These are phyloP conservation scores for Ceratobasidium sp. DNA, from an alignment of 1,284 basidiomycete species.

Conservation along the genomic window DNA sequence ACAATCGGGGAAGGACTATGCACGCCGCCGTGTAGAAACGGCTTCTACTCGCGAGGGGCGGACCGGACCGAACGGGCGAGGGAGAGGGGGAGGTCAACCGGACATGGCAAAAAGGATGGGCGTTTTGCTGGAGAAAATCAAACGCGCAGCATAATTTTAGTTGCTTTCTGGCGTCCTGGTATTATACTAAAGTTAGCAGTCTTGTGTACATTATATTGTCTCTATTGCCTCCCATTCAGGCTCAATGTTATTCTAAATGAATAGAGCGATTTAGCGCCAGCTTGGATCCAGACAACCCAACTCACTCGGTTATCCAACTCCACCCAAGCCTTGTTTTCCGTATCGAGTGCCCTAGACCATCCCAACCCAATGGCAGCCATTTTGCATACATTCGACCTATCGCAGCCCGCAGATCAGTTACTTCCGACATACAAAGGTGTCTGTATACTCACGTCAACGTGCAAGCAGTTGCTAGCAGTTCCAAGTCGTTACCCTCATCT, in stretches of 20 bases:
- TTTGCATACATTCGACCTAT: conserved; percentile 70
- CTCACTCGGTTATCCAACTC: conserved; percentile 56
- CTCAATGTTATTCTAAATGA: conserved; percentile 57
- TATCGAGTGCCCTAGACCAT: conserved; percentile 71
- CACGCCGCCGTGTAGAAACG: conserved; percentile 30
- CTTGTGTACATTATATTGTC: conserved; percentile 49
- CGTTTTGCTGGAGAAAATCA: conserved; percentile 64
- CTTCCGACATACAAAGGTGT: not conserved
- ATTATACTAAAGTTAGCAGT: not conserved
- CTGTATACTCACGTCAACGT: conserved; percentile 62
- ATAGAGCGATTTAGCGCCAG: not conserved
- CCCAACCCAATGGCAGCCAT: conserved; percentile 68
- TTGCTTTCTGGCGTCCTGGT: not conserved
- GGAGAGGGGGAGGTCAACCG: conserved; percentile 65
- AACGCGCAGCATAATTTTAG: conserved; percentile 13
- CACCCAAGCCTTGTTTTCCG: conserved; percentile 59
- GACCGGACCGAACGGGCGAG: not conserved
- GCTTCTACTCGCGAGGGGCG: not conserved
- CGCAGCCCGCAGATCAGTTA: not conserved
- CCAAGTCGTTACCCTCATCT: conserved; percentile 53
- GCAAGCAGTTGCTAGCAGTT: conserved; percentile 66
- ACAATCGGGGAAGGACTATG: conserved; percentile 44
- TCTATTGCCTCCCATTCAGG: conserved; percentile 69
- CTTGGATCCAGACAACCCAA: conserved; percentile 67
- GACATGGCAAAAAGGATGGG: conserved; percentile 83